Base-by-base conservation (phyloP, 176 grass and related monocot genomes). In the Ananas comosus region DNA sequence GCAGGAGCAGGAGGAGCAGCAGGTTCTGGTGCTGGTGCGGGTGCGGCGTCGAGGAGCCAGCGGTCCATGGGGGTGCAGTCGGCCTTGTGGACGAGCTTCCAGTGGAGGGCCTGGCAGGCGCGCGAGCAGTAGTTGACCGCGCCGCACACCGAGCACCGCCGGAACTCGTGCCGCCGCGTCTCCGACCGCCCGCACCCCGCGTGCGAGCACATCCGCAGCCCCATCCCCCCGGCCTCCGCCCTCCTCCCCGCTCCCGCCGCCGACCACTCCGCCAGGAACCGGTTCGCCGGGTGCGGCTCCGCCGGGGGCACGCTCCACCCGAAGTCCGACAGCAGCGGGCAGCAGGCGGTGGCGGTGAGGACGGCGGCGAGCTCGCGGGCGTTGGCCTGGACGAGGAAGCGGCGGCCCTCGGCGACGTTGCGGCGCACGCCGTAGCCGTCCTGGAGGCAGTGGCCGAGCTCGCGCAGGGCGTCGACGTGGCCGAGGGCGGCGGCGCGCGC, bases 111-210 rank as follows among this genome's bases (percentile, higher is more conserved):
- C 78, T 95, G 91, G 79, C 91, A 95, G 58, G 87, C 91, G 63
- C 91, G 87, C 51, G 91, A 95, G 87, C 91, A 95, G 84, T 95
- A 95, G 86, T 90, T 95, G 11, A 84, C 91, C 3, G 81, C 85
- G 69, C 91, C 87, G 54, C 91, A 95, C 50, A 95, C 91, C 25
- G 91, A 95, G 63, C 91, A 90, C 63, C 91, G 79, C 66, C 87
- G 84, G 83, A 95, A 95, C 72, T 95, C 91, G 83, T 95, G 91
- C 16, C 87, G 83, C 42, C 91, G 83, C 18, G 90, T 93, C 74
- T 93, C 90, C 9, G 78, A 63, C 27, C 90, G 72, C 7, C 90
- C 90, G 68, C 86, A 93, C 12, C 72, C 72, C 12, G 81, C 65
- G 78, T 93, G 83, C 0, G 91, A 91, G 79, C 91, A 96, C 9